phyloP scores from a whole-genome alignment of 495 filamentous ascomycete species.

The Hypoxylon subgilvum region DNA sequence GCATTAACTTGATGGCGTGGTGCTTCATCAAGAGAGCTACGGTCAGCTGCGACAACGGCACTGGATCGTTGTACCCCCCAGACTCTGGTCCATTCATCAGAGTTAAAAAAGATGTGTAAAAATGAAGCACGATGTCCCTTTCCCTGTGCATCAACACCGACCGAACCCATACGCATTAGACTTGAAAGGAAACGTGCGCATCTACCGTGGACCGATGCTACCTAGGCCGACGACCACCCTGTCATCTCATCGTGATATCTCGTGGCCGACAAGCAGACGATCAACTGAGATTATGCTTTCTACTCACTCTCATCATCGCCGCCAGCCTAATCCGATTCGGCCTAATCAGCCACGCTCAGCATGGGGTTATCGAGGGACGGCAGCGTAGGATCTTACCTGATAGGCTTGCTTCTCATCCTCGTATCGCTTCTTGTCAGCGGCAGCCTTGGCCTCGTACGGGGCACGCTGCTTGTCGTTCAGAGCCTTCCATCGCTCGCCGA shows the following conservation, averaged over 20 bases:
- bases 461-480: slow-evolving; percentile 84
- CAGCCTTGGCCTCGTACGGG: slow-evolving; percentile 96
- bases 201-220: slow-evolving; percentile 36
- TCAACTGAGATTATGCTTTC: slow-evolving; percentile 18
- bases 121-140: slow-evolving; percentile 43
- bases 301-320: slow-evolving; percentile 51
- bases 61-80: slow-evolving; percentile 23
- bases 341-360: slow-evolving; percentile 39
- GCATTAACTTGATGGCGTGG: slow-evolving; percentile 20
- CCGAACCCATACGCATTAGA: slow-evolving; percentile 45
- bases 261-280: slow-evolving; percentile 29
- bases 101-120: slow-evolving; percentile 35
- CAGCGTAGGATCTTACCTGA: slow-evolving; percentile 63
- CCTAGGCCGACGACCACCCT: slow-evolving; percentile 33
- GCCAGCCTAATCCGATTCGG: slow-evolving; percentile 55
- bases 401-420: slow-evolving; percentile 96
- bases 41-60: slow-evolving; percentile 31
- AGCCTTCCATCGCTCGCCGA: slow-evolving; percentile 98
- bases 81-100: slow-evolving; percentile 25
- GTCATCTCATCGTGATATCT: slow-evolving; percentile 41
- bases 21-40: slow-evolving; percentile 21
- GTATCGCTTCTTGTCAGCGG: slow-evolving; percentile 96
- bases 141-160: slow-evolving; percentile 45
- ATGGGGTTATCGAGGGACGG: slow-evolving; percentile 21
- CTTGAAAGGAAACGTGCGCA: slow-evolving; percentile 41